Conservation (phyloP, 2,329 filamentous ascomycete species). For the Ascochyta koolunga region DNA sequence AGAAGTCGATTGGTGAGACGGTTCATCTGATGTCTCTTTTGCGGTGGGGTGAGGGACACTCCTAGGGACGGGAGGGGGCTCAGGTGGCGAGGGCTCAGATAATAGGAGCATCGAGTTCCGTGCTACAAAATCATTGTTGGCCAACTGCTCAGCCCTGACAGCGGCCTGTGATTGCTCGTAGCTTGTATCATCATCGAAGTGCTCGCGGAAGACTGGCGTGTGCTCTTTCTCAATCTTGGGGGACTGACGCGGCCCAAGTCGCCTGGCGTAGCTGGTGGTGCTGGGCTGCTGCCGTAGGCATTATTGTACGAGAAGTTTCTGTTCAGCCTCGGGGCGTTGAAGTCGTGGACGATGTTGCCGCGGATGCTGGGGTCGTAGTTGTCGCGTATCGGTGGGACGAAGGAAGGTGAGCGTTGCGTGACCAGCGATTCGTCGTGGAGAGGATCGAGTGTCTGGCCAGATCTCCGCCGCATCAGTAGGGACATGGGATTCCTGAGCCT, state of each 20-base stretch:
- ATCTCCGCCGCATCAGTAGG: slow-evolving; percentile 62
- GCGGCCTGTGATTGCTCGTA: slow-evolving; percentile 49
- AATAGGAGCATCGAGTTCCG: slow-evolving; percentile 48
- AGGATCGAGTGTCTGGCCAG: slow-evolving; percentile 56
- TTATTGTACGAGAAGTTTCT: slow-evolving; percentile 48
- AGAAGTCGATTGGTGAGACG: slow-evolving; percentile 12
- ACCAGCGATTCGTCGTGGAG: slow-evolving; percentile 59
- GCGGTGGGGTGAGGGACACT: slow-evolving; percentile 3
- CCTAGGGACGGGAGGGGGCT: slow-evolving; percentile 17
- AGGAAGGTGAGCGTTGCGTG: slow-evolving; percentile 53
- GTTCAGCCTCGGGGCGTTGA: slow-evolving; percentile 64
- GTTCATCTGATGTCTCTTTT: slow-evolving; percentile 22
- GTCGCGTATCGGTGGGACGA: slow-evolving; percentile 59
- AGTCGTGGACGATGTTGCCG: slow-evolving; percentile 69
- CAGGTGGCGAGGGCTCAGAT: slow-evolving; percentile 27
- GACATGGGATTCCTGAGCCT: slow-evolving; percentile 67
- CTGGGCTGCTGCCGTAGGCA: slow-evolving; percentile 28
- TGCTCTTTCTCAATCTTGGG: slow-evolving; percentile 52
- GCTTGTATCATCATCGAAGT: slow-evolving; percentile 62
- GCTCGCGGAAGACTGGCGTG: slow-evolving; percentile 66
- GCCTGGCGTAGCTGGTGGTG: slow-evolving; percentile 9
- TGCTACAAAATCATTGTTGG: slow-evolving; percentile 56
- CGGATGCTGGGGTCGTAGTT: slow-evolving; percentile 69
- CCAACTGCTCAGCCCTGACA: slow-evolving; percentile 55
- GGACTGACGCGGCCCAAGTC: slow-evolving; percentile 40